A percentile compares a stretch with the other conserved stretches of the same genome.
These are phyloP conservation scores for Penicillium griseofulvum DNA, from an alignment of 2,329 filamentous ascomycete genomes.

Conservation along the genomic window DNA sequence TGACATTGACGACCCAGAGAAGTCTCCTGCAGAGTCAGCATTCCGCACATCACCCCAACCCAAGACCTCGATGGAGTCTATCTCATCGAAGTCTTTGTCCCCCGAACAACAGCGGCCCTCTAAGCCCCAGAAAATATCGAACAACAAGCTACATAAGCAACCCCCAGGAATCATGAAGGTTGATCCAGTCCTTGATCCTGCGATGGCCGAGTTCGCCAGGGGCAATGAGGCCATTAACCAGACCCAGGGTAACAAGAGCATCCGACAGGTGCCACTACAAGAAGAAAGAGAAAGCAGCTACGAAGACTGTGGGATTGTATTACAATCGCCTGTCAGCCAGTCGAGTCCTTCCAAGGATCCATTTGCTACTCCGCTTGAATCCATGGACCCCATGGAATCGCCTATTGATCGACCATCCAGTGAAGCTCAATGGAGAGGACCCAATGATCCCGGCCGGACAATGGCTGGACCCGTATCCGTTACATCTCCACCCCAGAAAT, in stretches of 20 bases:
- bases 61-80: conserved; percentile 46
- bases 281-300: conserved; percentile 24
- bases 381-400: conserved; percentile 18
- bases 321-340: conserved; percentile 21
- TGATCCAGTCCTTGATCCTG: conserved; percentile 36
- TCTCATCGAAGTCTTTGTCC: conserved; percentile 35
- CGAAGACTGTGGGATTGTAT: conserved; percentile 20
- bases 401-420: conserved; percentile 24
- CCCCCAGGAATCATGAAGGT: conserved; percentile 50
- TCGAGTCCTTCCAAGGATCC: conserved; percentile 26
- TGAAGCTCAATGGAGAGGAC: conserved; percentile 19
- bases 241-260: conserved; percentile 24
- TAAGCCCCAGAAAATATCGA: conserved; percentile 55
- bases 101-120: conserved; percentile 21
- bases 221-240: conserved; percentile 20
- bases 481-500: conserved; percentile 31
- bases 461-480: conserved; percentile 28
- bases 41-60: conserved; percentile 44
- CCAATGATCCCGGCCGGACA: conserved; percentile 14
- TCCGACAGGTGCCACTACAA: conserved; percentile 37
- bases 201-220: conserved; percentile 22
- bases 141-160: conserved; percentile 68
- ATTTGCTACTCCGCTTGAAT: conserved; percentile 18
- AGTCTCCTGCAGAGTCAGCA: conserved; percentile 59
- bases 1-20: conserved; percentile 52